Conservation (phyloP, 306 rosid genomes). For the Astragalus membranaceus region DNA sequence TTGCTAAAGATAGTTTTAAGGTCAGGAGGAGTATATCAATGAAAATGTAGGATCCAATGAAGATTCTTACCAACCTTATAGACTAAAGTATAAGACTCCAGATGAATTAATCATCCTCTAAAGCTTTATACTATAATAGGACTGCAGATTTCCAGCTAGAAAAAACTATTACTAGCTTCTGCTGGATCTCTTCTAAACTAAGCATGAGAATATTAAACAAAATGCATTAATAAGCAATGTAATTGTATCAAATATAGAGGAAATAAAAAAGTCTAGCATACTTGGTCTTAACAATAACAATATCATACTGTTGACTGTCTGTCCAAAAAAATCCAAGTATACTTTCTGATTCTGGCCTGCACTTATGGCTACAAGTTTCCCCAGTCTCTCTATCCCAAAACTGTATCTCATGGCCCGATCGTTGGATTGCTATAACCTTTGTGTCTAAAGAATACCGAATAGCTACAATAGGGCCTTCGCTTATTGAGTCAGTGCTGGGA, state of each 20-base stretch:
- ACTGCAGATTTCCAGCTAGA: neutral
- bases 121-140: neutral
- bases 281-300: constrained; percentile 90
- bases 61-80: neutral
- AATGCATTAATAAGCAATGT: neutral
- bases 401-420: constrained; percentile 71
- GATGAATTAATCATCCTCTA: neutral
- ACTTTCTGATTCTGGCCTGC: constrained; percentile 77
- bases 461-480: constrained; percentile 80
- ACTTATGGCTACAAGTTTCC: constrained; percentile 67
- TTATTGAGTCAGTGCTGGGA: constrained; percentile 61
- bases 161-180: constrained; percentile 1
- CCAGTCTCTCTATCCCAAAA: constrained; percentile 76
- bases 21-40: neutral
- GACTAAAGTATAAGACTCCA: neutral
- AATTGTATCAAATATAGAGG: constrained; percentile 6
- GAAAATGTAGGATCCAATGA: neutral
- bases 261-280: constrained; percentile 20
- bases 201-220: neutral
- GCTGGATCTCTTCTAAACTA: neutral
- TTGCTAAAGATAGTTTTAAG: neutral
- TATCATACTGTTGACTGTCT: constrained; percentile 71
- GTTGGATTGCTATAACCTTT: constrained; percentile 73
- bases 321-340: constrained; percentile 97
- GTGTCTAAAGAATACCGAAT: constrained; percentile 78